These are phyloP conservation scores for Skeletonema menzelii DNA, from an alignment of 108 stramenopile species.

Conservation along the genomic window DNA sequence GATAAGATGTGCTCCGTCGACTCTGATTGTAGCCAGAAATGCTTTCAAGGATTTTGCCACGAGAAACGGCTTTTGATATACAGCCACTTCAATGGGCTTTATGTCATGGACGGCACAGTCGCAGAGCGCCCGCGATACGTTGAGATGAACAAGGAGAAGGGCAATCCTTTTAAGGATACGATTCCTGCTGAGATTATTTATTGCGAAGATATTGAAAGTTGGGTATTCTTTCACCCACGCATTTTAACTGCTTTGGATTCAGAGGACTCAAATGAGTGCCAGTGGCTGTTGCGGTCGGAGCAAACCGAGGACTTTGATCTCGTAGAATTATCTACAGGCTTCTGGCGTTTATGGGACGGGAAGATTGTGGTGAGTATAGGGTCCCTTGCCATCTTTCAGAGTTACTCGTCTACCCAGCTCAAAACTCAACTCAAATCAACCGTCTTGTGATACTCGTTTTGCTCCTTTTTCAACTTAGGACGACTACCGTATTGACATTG, in stretches of 20 bases:
- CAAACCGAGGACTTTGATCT: slow-evolving; percentile 23
- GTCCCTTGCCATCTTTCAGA: neutral
- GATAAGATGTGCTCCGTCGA: neutral
- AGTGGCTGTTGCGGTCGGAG: slow-evolving; percentile 20
- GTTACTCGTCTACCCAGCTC: neutral
- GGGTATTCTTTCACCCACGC: slow-evolving; percentile 18
- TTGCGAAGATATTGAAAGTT: slow-evolving; percentile 22
- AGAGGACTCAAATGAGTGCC: slow-evolving; percentile 1
- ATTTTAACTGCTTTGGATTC: slow-evolving; percentile 13
- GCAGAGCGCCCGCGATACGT: slow-evolving; percentile 16
- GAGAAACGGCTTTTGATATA: slow-evolving; percentile 32
- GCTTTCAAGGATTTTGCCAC: neutral
- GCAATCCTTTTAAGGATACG: neutral
- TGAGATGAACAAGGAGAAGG: slow-evolving; percentile 31
- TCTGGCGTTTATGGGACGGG: slow-evolving; percentile 37
- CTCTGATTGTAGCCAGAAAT: slow-evolving; percentile 2
- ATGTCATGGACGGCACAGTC: neutral
- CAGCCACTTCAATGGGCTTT: slow-evolving; percentile 41
- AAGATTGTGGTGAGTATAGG: neutral
- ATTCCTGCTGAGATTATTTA: slow-evolving; percentile 36
- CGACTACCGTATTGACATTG: neutral
- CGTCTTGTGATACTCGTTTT: neutral
- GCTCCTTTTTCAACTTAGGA: neutral
- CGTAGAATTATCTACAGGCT: slow-evolving; percentile 19
- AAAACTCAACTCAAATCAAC: neutral